phyloP scores from a whole-genome alignment of 805 yeast genomes.

The Candida odintsovae region DNA sequence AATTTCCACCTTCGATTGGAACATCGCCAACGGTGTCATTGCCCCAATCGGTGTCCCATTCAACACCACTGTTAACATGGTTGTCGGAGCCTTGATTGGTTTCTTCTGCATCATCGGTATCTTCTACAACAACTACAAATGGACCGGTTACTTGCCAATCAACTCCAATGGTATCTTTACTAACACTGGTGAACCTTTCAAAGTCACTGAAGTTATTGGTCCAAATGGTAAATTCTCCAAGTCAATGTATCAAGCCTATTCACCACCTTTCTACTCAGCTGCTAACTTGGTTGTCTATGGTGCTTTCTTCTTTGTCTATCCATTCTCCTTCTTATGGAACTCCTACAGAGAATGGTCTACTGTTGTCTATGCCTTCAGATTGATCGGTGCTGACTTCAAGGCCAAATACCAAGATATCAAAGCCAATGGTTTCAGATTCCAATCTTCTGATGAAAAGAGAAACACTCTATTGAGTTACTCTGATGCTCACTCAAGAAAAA shows the following conservation, averaged over 20 bases:
- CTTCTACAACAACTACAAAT: slow-evolving; percentile 36
- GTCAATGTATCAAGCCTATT: slow-evolving; percentile 42
- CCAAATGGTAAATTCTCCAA: slow-evolving; percentile 40
- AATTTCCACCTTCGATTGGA: slow-evolving; percentile 48
- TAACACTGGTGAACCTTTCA: slow-evolving; percentile 43
- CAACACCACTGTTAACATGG: slow-evolving; percentile 27
- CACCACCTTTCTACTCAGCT: slow-evolving; percentile 64
- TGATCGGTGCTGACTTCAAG: background rate
- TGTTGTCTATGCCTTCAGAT: background rate
- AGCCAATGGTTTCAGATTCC: background rate
- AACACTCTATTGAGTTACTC: background rate
- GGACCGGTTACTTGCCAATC: slow-evolving; percentile 34
- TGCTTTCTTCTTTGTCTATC: slow-evolving; percentile 38
- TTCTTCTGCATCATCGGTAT: slow-evolving; percentile 29
- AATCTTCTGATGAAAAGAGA: background rate
- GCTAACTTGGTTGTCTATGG: slow-evolving; percentile 57
- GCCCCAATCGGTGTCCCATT: slow-evolving; percentile 40
- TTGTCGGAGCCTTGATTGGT: slow-evolving; percentile 30
- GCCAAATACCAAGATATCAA: background rate
- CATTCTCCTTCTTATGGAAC: slow-evolving; percentile 38
- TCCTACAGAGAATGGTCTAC: slow-evolving; percentile 39
- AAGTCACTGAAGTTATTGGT: slow-evolving; percentile 39
- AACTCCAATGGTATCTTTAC: slow-evolving; percentile 46
- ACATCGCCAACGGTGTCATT: slow-evolving; percentile 28
- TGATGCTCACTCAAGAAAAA: slow-evolving; percentile 50